phyloP scores from a whole-genome alignment of 2,329 filamentous ascomycete genomes.

The Periglandula ipomoeae region DNA sequence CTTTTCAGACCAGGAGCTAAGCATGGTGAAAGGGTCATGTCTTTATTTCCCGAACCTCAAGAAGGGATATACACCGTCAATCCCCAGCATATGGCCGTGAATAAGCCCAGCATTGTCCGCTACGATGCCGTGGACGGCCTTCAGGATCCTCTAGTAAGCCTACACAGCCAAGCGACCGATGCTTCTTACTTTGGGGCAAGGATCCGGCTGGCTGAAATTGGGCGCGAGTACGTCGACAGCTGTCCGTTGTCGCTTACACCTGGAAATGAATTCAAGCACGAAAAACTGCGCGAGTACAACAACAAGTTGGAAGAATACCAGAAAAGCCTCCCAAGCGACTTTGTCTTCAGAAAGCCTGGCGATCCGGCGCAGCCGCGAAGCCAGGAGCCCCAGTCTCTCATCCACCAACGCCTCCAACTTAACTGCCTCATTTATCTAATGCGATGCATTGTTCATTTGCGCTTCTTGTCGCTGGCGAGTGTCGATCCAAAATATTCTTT shows the following conservation, averaged over 20 bases:
- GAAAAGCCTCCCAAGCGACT: constrained; percentile 3
- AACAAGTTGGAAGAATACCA: constrained; percentile 2
- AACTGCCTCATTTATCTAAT: constrained; percentile 5
- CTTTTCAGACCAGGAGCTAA: background rate
- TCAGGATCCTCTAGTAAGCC: background rate
- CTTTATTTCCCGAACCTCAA: constrained; percentile 4
- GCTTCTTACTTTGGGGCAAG: background rate
- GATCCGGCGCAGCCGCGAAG: background rate
- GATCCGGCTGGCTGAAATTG: constrained; percentile 4
- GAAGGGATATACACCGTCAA: constrained; percentile 6
- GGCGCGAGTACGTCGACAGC: constrained; percentile 2
- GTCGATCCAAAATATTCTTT: background rate
- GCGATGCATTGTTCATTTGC: constrained; percentile 5
- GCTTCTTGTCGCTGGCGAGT: constrained; percentile 1
- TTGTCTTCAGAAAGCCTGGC: background rate
- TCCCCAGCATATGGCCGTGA: constrained; percentile 7
- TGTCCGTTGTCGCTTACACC: constrained; percentile 1
- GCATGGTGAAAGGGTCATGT: background rate
- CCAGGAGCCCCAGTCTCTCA: background rate
- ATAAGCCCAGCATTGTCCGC: constrained; percentile 2
- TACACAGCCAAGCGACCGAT: background rate
- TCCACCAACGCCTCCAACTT: constrained; percentile 5
- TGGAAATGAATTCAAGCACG: background rate
- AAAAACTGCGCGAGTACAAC: constrained; percentile 2
- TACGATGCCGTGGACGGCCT: background rate